A percentile compares a stretch with the other conserved stretches of the same genome.
These are phyloP conservation scores for Infundibulicybe gibba DNA, from an alignment of 768 basidiomycete genomes.

Conservation along the genomic window DNA sequence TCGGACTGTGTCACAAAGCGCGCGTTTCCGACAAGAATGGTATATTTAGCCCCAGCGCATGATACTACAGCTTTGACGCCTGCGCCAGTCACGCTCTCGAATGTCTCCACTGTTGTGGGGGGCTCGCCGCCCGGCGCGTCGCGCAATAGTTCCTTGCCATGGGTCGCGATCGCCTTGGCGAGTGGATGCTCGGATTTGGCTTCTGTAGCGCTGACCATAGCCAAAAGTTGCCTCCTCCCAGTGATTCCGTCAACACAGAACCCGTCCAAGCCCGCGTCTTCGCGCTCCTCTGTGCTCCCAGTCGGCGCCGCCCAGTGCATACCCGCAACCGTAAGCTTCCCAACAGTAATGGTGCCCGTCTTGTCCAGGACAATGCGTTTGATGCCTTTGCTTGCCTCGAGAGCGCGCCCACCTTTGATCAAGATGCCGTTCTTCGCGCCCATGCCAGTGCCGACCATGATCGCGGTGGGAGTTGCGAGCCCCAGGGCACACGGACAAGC, in stretches of 20 bases:
- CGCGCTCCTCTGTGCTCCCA: constrained; percentile 34
- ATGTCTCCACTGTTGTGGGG: constrained; percentile 58
- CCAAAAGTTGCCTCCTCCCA: constrained; percentile 55
- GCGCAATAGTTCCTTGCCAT: constrained; percentile 65
- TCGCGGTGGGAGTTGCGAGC: constrained; percentile 93
- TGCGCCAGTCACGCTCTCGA: constrained; percentile 87
- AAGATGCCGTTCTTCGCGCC: constrained; percentile 96
- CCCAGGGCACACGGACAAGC: constrained; percentile 98
- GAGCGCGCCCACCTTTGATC: constrained; percentile 94
- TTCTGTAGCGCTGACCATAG: constrained; percentile 85
- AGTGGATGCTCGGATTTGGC: constrained; percentile 94
- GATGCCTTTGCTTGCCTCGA: constrained; percentile 86
- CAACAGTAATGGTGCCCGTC: constrained; percentile 95
- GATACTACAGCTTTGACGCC: constrained; percentile 75
- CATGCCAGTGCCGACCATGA: constrained; percentile 98
- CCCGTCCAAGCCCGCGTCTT: constrained; percentile 37
- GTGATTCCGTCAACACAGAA: constrained; percentile 63
- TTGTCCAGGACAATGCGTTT: constrained; percentile 90
- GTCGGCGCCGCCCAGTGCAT: constrained; percentile 60
- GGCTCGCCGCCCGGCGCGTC: constrained; percentile 28
- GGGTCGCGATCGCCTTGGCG: constrained; percentile 85
- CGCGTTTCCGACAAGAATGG: constrained; percentile 72
- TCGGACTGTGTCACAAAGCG: constrained; percentile 62
- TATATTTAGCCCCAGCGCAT: constrained; percentile 48
- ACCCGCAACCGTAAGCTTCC: constrained; percentile 82